Conservation (phyloP, 2,329 filamentous ascomycete genomes). For the Periconia sp. region DNA sequence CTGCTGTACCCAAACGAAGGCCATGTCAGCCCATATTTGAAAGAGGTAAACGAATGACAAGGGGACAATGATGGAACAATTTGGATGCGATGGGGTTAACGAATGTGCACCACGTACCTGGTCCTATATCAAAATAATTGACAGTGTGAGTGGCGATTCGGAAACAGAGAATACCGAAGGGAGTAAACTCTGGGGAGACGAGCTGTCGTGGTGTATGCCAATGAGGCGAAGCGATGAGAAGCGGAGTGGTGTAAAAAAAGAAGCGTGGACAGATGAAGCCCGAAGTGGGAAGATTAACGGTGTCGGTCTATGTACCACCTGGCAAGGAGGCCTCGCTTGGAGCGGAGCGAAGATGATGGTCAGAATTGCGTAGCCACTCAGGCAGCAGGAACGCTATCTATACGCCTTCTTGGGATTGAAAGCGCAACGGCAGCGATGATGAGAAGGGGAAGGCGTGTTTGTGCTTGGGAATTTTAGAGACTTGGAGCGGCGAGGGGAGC, state of each 20-base stretch:
- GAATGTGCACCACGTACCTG: slow-evolving; percentile 40
- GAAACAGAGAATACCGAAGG: slow-evolving; percentile 34
- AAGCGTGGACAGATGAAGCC: slow-evolving; percentile 32
- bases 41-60: slow-evolving; percentile 26
- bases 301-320: slow-evolving; percentile 34
- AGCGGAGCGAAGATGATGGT: slow-evolving; percentile 45
- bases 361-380: slow-evolving; percentile 43
- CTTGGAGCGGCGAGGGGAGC: slow-evolving; percentile 28
- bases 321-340: slow-evolving; percentile 43
- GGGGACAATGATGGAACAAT: slow-evolving; percentile 16
- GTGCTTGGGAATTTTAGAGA: slow-evolving; percentile 28
- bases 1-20: slow-evolving; percentile 51
- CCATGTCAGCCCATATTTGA: slow-evolving; percentile 49
- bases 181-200: slow-evolving; percentile 25
- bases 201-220: slow-evolving; percentile 35
- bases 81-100: slow-evolving; percentile 9
- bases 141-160: slow-evolving; percentile 39
- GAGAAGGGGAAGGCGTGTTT: slow-evolving; percentile 30
- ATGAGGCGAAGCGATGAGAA: slow-evolving; percentile 36
- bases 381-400: slow-evolving; percentile 30
- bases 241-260: slow-evolving; percentile 44
- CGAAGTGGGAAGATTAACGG: slow-evolving; percentile 42
- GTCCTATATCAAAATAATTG: slow-evolving; percentile 37
- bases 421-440: slow-evolving; percentile 37
- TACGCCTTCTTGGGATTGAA: slow-evolving; percentile 40